Evolutionary conservation across 2,329 filamentous ascomycete species (phyloP), one percentile per base, ranked within the genome.

Genomic region (Lachnellula arida): DNA sequence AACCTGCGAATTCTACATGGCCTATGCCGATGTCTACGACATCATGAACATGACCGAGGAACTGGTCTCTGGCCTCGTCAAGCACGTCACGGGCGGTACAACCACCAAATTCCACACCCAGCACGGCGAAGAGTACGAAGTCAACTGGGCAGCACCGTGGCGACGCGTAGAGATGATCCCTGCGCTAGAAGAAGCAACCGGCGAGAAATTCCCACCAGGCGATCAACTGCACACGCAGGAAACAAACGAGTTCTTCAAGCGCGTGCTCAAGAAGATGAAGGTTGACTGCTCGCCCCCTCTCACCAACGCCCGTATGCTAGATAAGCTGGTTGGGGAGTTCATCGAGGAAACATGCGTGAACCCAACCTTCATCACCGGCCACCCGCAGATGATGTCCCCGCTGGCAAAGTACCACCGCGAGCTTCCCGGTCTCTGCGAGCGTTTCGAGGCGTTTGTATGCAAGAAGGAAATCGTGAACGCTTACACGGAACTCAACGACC

Each of bases 81-180:
- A 96, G 82, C 81, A 91, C 62, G 76, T 97, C 54, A 94, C 89
- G 15, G 94, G 93, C 58, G 81, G 87, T 51, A 93, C 94, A 74
- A 81, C 85, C 73, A 97, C 93, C 53, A 87, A 81, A 58, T 97
- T 91, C 78, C 86, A 88, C 72, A 96, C 88, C 22, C 89, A 94
- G 75, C 80, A 82, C 60, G 94, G 93, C 55, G 91, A 97, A 74
- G 82, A 82, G 57, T 92, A 93, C 75, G 83, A 91, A 58, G 88
- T 99, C 67, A 96, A 99, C 82, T 99, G 94, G 95, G 87, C 92
- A 72, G 86, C 84, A 58, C 95, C 94, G 46, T 99, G 95, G 94
- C 85, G 87, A 72, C 82, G 90, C 61, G 85, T 97, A 49, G 89
- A 97, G 73, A 99, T 99, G 93, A 97, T 99, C 56, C 88, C 89